phyloP scores from a whole-genome alignment of 495 filamentous ascomycete species.

The Cladorrhinum samala region DNA sequence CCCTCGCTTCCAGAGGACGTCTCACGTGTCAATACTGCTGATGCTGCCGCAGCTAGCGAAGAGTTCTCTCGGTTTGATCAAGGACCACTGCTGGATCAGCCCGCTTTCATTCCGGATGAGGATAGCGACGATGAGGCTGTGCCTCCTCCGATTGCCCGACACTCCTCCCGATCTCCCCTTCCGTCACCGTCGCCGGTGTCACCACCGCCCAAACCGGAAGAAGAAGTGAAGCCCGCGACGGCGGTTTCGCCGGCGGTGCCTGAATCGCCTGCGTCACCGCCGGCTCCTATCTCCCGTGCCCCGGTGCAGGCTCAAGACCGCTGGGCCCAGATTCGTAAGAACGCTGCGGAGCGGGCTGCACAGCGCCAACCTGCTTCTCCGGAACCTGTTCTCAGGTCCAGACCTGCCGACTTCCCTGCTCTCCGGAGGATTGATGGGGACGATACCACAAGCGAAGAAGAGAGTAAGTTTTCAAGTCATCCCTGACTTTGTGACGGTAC shows the following conservation, averaged over 20 bases:
- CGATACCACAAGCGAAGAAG: conserved; percentile 90
- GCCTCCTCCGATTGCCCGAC: conserved; percentile 37
- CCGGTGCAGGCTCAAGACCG: conserved; percentile 53
- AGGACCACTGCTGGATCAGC: conserved; percentile 80
- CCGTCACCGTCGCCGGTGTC: conserved; percentile 15
- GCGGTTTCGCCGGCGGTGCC: no score
- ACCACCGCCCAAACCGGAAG: conserved; percentile 14
- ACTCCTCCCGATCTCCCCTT: conserved; percentile 19
- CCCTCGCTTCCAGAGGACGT: conserved; percentile 47
- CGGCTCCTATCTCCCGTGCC: conserved; percentile 8
- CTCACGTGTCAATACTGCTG: conserved; percentile 58
- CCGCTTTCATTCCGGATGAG: conserved; percentile 72
- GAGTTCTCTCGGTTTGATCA: conserved; percentile 85
- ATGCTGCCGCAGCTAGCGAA: conserved; percentile 58
- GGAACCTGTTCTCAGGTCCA: conserved; percentile 42
- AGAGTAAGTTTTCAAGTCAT: conserved; percentile 61
- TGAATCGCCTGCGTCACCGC: conserved; percentile 19
- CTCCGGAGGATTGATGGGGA: conserved; percentile 54
- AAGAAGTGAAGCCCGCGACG: no score
- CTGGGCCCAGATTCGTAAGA: conserved; percentile 94
- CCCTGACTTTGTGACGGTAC: background rate
- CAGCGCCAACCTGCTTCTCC: conserved; percentile 46
- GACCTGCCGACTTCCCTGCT: conserved; percentile 27
- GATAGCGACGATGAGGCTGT: conserved; percentile 41
- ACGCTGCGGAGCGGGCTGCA: conserved; percentile 74